Conservation (phyloP, 2,329 filamentous ascomycete genomes). For the Colletotrichum liaoningense region DNA sequence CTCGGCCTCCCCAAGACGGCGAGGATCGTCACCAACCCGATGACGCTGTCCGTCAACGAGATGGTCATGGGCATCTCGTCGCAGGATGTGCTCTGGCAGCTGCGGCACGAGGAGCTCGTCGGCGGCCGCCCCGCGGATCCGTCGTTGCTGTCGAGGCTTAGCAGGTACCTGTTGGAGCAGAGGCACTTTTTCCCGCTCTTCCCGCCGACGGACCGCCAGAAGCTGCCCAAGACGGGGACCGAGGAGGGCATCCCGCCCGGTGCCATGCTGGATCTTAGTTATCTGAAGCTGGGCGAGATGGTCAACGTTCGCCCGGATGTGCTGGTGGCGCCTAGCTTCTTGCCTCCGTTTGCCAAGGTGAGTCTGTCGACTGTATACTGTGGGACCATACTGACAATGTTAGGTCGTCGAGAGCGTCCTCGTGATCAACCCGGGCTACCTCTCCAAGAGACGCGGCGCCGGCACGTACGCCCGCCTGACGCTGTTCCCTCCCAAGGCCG, state of each 20-base stretch:
- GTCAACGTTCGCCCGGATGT: conserved; percentile 87
- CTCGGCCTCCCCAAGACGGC: conserved; percentile 83
- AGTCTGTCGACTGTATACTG: conserved; percentile 38
- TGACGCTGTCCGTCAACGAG: conserved; percentile 90
- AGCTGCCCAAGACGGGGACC: conserved; percentile 73
- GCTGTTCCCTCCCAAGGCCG: conserved; percentile 73
- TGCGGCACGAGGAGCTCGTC: conserved; percentile 79
- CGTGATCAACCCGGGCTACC: conserved; percentile 87
- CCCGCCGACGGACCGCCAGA: conserved; percentile 78
- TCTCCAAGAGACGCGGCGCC: conserved; percentile 85
- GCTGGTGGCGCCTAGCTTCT: conserved; percentile 81
- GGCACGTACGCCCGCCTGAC: conserved; percentile 89
- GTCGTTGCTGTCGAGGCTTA: conserved; percentile 77
- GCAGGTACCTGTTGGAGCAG: conserved; percentile 86
- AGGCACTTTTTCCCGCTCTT: conserved; percentile 92
- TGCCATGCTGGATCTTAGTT: conserved; percentile 83
- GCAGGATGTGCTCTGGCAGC: conserved; percentile 86
- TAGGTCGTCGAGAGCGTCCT: conserved; percentile 92
- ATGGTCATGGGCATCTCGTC: conserved; percentile 83
- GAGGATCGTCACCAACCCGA: conserved; percentile 88
- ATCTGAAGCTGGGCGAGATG: conserved; percentile 92
- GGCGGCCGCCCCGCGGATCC: conserved; percentile 65
- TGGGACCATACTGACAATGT: conserved; percentile 7
- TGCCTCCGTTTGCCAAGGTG: conserved; percentile 92
- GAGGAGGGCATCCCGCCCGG: conserved; percentile 73